These are phyloP conservation scores for Coelastrella sp. DNA, from an alignment of 139 green algal genomes.

Conservation along the genomic window DNA sequence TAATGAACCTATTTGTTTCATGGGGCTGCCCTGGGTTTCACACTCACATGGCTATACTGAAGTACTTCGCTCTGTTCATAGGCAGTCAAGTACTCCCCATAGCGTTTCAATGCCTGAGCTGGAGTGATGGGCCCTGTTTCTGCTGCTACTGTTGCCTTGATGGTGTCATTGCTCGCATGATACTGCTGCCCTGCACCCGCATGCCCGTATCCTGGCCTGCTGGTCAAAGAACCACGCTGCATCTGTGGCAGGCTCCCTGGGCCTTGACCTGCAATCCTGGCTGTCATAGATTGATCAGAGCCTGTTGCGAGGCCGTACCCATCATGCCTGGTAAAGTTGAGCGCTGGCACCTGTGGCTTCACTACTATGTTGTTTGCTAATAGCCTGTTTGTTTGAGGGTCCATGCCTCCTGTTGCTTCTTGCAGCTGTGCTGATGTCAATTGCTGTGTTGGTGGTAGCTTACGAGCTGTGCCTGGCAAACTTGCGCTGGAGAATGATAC, in stretches of 20 bases:
- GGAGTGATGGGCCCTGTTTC: conserved; percentile 65
- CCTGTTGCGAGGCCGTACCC: neutral
- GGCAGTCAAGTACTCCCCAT: conserved; percentile 75
- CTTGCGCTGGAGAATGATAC: conserved; percentile 17
- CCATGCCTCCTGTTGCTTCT: conserved; percentile 18
- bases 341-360: conserved; percentile 32
- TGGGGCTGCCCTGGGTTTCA: neutral
- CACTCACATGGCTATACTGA: conserved; percentile 70
- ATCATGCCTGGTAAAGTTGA: conserved; percentile 3
- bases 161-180: neutral
- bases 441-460: conserved; percentile 36
- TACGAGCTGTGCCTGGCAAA: conserved; percentile 28
- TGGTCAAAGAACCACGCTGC: conserved; percentile 2
- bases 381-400: neutral
- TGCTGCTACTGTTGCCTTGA: neutral
- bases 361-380: conserved; percentile 25
- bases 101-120: conserved; percentile 66
- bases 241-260: conserved; percentile 41
- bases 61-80: conserved; percentile 89
- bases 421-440: conserved; percentile 15
- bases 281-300: conserved; percentile 37
- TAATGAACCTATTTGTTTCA: too few species aligned
- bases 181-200: conserved; percentile 16
- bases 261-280: neutral
- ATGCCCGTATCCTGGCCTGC: conserved; percentile 16